These are phyloP conservation scores for Ampelomyces quisqualis DNA, from an alignment of 2,329 filamentous ascomycete species.

Conservation along the genomic window DNA sequence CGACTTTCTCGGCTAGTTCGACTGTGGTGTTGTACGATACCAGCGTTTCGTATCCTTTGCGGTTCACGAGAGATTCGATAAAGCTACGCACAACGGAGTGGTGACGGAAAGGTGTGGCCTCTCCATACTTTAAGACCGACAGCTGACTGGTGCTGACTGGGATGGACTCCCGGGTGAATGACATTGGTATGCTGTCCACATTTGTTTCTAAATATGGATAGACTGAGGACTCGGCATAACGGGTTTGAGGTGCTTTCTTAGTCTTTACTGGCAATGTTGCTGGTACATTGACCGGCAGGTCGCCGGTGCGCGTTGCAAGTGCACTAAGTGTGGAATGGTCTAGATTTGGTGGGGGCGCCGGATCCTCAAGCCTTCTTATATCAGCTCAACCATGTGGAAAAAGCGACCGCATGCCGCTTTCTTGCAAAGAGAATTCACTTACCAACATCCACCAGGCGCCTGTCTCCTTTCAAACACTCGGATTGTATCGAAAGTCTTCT, in stretches of 20 bases:
- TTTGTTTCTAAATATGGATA: conserved; percentile 68
- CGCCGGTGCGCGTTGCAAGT: conserved; percentile 23
- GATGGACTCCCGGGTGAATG: conserved; percentile 60
- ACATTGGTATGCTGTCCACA: conserved; percentile 60
- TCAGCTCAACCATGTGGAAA: not conserved
- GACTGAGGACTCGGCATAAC: conserved; percentile 41
- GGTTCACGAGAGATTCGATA: conserved; percentile 54
- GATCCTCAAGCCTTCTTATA: conserved; percentile 25
- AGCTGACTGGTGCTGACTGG: conserved; percentile 47
- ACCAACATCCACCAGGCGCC: conserved; percentile 63
- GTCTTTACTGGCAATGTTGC: conserved; percentile 20
- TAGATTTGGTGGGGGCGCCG: conserved; percentile 20
- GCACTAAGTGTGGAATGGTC: conserved; percentile 19
- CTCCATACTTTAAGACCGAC: conserved; percentile 53
- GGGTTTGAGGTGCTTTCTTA: conserved; percentile 14
- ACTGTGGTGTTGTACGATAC: conserved; percentile 62
- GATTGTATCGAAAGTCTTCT: conserved; percentile 60
- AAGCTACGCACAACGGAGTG: conserved; percentile 60
- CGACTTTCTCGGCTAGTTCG: conserved; percentile 57
- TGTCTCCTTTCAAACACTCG: conserved; percentile 64
- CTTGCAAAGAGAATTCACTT: conserved; percentile 18
- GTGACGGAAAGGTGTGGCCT: conserved; percentile 62
- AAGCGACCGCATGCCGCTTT: not conserved
- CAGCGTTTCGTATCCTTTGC: conserved; percentile 56
- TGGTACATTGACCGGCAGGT: conserved; percentile 20